Evolutionary conservation across 2,329 filamentous ascomycete species (phyloP).

Genomic region (Hypoxylon sp.): DNA sequence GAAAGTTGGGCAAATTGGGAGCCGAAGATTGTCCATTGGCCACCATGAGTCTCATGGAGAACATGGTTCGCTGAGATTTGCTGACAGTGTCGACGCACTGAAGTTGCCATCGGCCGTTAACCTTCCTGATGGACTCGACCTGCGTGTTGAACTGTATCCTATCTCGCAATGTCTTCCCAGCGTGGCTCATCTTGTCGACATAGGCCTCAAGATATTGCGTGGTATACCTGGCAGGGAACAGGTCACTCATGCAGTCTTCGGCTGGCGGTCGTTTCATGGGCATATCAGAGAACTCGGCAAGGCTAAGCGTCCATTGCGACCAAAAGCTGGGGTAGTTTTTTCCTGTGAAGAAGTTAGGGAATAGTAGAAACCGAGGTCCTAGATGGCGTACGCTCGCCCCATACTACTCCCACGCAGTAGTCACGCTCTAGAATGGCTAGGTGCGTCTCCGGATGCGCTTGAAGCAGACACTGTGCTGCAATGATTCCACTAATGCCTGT

Average conservation of each 20-base stretch:
- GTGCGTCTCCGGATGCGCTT: slow-evolving; percentile 32
- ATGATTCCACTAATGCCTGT: slow-evolving; percentile 31
- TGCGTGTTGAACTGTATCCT: slow-evolving; percentile 35
- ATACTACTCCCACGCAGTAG: slow-evolving; percentile 35
- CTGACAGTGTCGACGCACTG: slow-evolving; percentile 27
- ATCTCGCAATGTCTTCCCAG: slow-evolving; percentile 33
- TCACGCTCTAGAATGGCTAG: slow-evolving; percentile 34
- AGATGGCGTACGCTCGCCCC: slow-evolving; percentile 28
- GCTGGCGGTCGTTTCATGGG: slow-evolving; percentile 40
- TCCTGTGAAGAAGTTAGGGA: slow-evolving; percentile 25
- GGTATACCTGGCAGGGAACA: slow-evolving; percentile 42
- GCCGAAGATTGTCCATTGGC: slow-evolving; percentile 31
- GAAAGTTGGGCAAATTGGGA: slow-evolving; percentile 43
- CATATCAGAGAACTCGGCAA: slow-evolving; percentile 44
- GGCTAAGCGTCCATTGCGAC: slow-evolving; percentile 43
- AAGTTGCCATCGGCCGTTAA: slow-evolving; percentile 33
- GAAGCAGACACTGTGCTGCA: slow-evolving; percentile 28
- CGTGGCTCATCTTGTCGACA: slow-evolving; percentile 30
- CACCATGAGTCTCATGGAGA: slow-evolving; percentile 27
- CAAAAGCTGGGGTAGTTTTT: slow-evolving; percentile 43
- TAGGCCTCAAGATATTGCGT: slow-evolving; percentile 41
- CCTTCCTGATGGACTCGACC: slow-evolving; percentile 35
- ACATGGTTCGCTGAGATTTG: slow-evolving; percentile 18
- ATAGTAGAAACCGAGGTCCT: background rate
- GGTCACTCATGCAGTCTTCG: slow-evolving; percentile 36